These are phyloP conservation scores for Citrus sinensis DNA, from an alignment of 345 rosid species.

Conservation along the genomic window DVS_A1.0 CM039163.1:10140501-10141000, in stretches of 20 bases:
- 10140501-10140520: not conserved
- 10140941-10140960: too few relatives aligned
- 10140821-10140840: too few relatives aligned
- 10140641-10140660: not conserved
- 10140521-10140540: not conserved
- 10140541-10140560: slow-evolving; percentile 24
- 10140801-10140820: too few relatives aligned
- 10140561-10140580: slow-evolving; percentile 1
- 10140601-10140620: not conserved
- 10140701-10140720: not conserved
- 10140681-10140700: not conserved
- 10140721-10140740: not conserved
- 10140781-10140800: too few relatives aligned
- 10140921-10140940: too few relatives aligned
- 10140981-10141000: too few relatives aligned
- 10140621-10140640: slow-evolving; percentile 1
- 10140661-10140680: not conserved
- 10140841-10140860: too few relatives aligned
- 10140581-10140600: slow-evolving; percentile 7
- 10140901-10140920: too few relatives aligned
- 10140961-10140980: too few relatives aligned
- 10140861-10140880: too few relatives aligned
- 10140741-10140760: not conserved
- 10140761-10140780: not conserved
- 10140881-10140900: too few relatives aligned